These are phyloP conservation scores for Colletotrichum graminicola DNA, from an alignment of 2,329 filamentous ascomycete species.

Conservation along the genomic window DNA sequence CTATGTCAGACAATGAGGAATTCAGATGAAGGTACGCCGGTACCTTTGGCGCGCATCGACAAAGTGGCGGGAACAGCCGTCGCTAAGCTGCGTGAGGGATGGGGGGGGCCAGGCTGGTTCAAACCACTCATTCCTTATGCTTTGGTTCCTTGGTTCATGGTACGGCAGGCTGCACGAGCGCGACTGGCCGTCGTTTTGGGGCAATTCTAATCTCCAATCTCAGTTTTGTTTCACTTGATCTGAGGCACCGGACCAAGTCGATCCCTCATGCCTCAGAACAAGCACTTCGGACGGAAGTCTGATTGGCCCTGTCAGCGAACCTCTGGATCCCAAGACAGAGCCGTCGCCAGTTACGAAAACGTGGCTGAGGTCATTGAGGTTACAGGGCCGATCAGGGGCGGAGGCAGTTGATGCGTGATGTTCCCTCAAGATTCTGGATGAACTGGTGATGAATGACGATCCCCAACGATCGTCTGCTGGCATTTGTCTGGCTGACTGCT, in stretches of 20 bases:
- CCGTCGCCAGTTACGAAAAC: neutral
- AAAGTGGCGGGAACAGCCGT: conserved; percentile 30
- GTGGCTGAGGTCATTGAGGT: neutral
- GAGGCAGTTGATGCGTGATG: conserved; percentile 2
- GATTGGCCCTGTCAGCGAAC: conserved; percentile 16
- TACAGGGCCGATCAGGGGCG: neutral
- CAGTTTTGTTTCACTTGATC: conserved; percentile 41
- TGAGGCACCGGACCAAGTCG: conserved; percentile 24
- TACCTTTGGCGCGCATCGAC: neutral
- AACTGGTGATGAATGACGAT: neutral
- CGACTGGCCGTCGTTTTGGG: conserved; percentile 25
- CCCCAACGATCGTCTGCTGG: neutral
- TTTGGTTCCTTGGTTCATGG: conserved; percentile 2
- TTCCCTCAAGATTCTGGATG: neutral
- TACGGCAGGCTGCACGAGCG: neutral
- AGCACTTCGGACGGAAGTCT: conserved; percentile 29
- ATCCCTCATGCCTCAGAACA: conserved; percentile 34
- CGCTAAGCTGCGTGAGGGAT: conserved; percentile 21
- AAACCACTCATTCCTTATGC: neutral
- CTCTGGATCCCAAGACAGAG: neutral
- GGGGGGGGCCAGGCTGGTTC: neutral
- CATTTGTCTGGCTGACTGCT: neutral
- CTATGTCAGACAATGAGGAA: conserved; percentile 5
- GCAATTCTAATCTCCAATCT: conserved; percentile 27
- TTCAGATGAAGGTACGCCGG: conserved; percentile 24